phyloP scores from a whole-genome alignment of 2,329 filamentous ascomycete genomes.

The Colletotrichum agaves region DNA sequence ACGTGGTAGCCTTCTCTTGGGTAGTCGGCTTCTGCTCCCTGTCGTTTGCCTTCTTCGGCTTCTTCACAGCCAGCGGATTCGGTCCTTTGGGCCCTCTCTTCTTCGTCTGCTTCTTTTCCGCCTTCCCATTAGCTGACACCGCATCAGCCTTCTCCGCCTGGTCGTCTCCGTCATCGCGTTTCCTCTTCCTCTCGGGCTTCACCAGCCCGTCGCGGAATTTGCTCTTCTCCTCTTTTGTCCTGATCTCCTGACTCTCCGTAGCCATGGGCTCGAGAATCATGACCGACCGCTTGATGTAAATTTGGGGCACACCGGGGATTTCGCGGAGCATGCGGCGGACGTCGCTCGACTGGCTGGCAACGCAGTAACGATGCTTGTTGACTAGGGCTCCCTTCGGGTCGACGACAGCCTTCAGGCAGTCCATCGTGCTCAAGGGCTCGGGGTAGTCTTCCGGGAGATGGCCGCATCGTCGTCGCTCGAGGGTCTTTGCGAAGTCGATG shows the following conservation, averaged over 20 bases:
- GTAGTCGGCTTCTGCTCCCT: conserved; percentile 40
- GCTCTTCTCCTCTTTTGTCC: conserved; percentile 74
- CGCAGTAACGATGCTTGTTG: conserved; percentile 84
- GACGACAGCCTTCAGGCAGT: conserved; percentile 80
- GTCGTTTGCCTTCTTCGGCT: conserved; percentile 65
- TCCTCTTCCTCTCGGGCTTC: conserved; percentile 62
- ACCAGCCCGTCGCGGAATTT: conserved; percentile 80
- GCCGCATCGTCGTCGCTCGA: conserved; percentile 78
- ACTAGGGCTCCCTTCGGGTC: conserved; percentile 77
- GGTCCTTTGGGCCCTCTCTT: conserved; percentile 71
- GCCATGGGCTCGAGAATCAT: conserved; percentile 81
- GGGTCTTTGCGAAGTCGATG: conserved; percentile 78
- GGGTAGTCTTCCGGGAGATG: conserved; percentile 79
- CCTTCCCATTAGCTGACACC: conserved; percentile 31
- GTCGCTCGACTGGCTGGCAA: conserved; percentile 77
- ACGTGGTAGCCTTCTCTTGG: conserved; percentile 38
- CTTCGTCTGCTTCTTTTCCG: conserved; percentile 65
- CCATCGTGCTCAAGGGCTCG: conserved; percentile 73
- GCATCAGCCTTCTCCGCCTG: conserved; percentile 25
- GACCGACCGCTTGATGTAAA: conserved; percentile 83
- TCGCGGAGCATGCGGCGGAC: conserved; percentile 71
- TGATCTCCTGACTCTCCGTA: conserved; percentile 68
- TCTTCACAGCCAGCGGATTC: conserved; percentile 78
- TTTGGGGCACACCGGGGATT: conserved; percentile 78
- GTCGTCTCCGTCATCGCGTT: conserved; percentile 54